Evolutionary conservation across 2,329 filamentous ascomycete genomes (phyloP).

Genomic region (Ascochyta koolunga): DNA sequence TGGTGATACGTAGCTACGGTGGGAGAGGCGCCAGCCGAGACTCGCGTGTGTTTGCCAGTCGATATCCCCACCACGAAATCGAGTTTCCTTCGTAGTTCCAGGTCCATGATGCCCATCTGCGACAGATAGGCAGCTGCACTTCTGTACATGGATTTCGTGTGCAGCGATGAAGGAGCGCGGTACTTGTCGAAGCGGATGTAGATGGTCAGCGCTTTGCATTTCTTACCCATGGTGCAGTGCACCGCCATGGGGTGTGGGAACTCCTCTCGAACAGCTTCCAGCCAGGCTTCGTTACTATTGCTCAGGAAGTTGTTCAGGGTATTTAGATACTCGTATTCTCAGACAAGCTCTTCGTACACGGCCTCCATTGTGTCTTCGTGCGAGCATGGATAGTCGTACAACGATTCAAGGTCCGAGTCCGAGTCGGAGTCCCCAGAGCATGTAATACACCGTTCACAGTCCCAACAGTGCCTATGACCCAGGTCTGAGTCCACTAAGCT

Average conservation of each 20-base stretch:
- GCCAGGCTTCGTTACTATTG: constrained; percentile 13
- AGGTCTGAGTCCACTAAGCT: background rate
- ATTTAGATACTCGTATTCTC: constrained; percentile 3
- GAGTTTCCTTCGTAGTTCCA: background rate
- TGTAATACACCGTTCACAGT: background rate
- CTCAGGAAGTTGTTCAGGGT: constrained; percentile 9
- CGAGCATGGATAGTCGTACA: background rate
- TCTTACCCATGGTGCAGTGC: background rate
- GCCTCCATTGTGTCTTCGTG: background rate
- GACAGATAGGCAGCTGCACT: background rate
- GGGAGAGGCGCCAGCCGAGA: too few relatives aligned
- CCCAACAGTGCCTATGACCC: background rate
- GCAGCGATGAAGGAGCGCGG: background rate
- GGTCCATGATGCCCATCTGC: background rate
- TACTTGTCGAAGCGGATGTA: constrained; percentile 3
- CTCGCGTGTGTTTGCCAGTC: background rate
- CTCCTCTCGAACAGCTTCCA: background rate
- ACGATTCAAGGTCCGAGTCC: background rate
- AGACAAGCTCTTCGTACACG: background rate
- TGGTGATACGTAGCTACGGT: background rate
- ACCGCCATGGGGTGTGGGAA: background rate
- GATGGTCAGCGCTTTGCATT: background rate
- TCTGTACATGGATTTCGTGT: background rate
- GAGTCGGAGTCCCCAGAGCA: background rate
- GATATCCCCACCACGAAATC: constrained; percentile 4